These are phyloP conservation scores for Pythium brachiatum DNA, from an alignment of 352 stramenopile genomes.

Conservation along the genomic window DNA sequence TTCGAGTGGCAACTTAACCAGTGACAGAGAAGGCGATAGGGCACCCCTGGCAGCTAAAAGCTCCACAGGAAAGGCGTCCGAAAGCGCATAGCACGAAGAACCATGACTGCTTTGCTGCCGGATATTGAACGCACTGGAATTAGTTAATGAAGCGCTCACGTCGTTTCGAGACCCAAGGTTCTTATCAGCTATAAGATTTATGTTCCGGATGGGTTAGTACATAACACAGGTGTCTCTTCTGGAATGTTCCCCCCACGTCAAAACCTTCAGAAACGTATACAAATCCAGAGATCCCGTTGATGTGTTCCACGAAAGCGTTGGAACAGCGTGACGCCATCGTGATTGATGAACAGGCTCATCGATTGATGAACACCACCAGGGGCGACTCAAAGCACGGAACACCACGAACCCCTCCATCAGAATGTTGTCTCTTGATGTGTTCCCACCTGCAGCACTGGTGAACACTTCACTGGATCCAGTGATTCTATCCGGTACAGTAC, in stretches of 20 bases:
- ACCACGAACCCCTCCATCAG: no score
- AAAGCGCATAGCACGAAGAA: conserved; percentile 20
- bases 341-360: not conserved
- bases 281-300: conserved; percentile 1
- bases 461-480: no score
- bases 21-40: not conserved
- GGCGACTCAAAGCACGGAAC: no score
- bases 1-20: no score
- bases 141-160: not conserved
- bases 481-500: no score
- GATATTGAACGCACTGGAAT: not conserved
- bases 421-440: no score
- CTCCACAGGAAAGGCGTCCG: conserved; percentile 1
- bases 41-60: not conserved
- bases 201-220: not conserved
- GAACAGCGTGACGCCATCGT: not conserved
- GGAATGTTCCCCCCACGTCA: conserved; percentile 19
- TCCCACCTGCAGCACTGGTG: no score
- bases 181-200: conserved; percentile 6
- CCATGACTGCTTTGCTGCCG: not conserved
- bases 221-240: conserved; percentile 18
- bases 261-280: conserved; percentile 12
- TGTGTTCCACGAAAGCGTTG: not conserved
- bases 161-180: conserved; percentile 1
- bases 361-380: not conserved